phyloP scores from a whole-genome alignment of 2,329 filamentous ascomycete genomes.

The Elsinoe perseae region DNA sequence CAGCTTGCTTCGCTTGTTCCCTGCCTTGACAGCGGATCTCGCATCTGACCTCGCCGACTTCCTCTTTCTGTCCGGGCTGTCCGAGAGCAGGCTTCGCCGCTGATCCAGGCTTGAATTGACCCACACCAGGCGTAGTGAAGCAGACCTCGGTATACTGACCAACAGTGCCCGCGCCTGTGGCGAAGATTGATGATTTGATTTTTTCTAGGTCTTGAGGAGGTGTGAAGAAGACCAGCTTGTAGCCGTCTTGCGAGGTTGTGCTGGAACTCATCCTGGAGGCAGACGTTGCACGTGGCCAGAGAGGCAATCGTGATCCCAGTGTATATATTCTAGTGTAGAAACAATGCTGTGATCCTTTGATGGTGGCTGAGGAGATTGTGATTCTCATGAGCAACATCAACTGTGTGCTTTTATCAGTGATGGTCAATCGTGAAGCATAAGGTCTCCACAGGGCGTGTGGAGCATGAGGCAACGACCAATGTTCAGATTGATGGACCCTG shows the following conservation, averaged over 20 bases:
- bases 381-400: too few relatives aligned
- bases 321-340: not conserved
- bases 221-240: conserved; percentile 41
- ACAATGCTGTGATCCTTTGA: too few relatives aligned
- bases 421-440: too few relatives aligned
- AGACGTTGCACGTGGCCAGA: too few relatives aligned
- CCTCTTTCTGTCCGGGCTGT: conserved; percentile 48
- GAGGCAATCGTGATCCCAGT: too few relatives aligned
- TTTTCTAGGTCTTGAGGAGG: conserved; percentile 33
- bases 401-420: too few relatives aligned
- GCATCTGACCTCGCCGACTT: conserved; percentile 53
- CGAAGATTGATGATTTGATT: conserved; percentile 40
- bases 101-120: conserved; percentile 58
- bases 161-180: conserved; percentile 38
- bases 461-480: not conserved
- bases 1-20: conserved; percentile 49
- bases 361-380: too few relatives aligned
- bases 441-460: too few relatives aligned
- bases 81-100: conserved; percentile 58
- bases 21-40: conserved; percentile 56
- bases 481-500: not conserved
- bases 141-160: conserved; percentile 38
- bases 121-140: conserved; percentile 44
- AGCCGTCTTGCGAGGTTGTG: conserved; percentile 20
- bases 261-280: not conserved